These are phyloP conservation scores for Senna siamea DNA, from an alignment of 306 rosid species.

Conservation along the genomic window DNA sequence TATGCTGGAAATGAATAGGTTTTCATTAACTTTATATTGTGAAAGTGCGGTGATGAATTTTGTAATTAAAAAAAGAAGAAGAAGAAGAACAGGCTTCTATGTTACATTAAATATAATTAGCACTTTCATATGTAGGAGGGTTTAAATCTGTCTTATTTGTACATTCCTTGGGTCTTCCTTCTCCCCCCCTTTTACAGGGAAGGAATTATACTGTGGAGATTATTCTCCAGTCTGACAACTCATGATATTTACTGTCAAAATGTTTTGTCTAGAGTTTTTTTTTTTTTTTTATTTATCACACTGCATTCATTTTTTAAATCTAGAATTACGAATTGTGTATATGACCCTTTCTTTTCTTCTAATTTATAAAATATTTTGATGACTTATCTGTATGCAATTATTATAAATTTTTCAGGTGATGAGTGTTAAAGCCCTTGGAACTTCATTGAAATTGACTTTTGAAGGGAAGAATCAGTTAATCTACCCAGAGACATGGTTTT, in stretches of 20 bases:
- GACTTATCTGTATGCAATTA: conserved; percentile 16
- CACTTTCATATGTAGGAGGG: background rate
- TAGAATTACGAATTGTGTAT: background rate
- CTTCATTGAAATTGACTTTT: conserved; percentile 80
- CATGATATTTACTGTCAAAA: conserved; percentile 4
- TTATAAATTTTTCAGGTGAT: conserved; percentile 68
- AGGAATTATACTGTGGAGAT: background rate
- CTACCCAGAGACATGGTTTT: conserved; percentile 80
- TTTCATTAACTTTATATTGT: background rate
- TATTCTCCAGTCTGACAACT: background rate
- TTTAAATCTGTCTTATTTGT: background rate
- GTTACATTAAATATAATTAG: conserved; percentile 6
- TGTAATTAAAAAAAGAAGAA: background rate
- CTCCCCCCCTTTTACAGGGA: too few relatives aligned
- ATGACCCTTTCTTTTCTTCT: background rate
- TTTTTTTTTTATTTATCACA: background rate
- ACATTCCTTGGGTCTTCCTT: too few relatives aligned
- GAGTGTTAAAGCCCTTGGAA: conserved; percentile 97
- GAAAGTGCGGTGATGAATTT: conserved; percentile 11
- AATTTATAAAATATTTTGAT: background rate
- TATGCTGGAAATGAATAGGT: conserved; percentile 19
- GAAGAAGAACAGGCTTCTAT: background rate
- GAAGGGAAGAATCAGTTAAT: conserved; percentile 81
- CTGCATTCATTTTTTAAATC: background rate
- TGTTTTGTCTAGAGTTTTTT: conserved; percentile 22